Percentiles rank a stretch among this genome's conserved stretches.
phyloP scores from a whole-genome alignment of 805 yeast genomes.

The Pichia scutulata region DNA sequence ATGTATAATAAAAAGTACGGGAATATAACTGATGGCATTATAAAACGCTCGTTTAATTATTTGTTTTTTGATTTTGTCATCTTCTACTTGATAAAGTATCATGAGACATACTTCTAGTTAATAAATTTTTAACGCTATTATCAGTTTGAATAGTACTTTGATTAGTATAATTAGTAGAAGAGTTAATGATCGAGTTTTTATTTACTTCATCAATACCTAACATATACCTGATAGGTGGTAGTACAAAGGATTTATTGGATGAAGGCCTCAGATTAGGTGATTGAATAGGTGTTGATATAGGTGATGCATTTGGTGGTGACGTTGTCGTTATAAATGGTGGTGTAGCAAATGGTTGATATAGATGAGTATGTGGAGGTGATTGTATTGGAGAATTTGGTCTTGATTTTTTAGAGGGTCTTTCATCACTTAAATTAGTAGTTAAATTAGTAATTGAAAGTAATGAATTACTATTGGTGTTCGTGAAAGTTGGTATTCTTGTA shows the following conservation, averaged over 20 bases:
- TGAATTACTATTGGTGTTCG: not conserved
- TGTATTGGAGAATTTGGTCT: conserved; percentile 25
- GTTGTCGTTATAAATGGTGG: conserved; percentile 30
- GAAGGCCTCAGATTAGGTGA: conserved; percentile 31
- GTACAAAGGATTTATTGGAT: conserved; percentile 10
- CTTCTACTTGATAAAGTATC: conserved; percentile 15
- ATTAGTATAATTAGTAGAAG: not conserved
- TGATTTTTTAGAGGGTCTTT: conserved; percentile 30
- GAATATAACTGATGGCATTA: not conserved
- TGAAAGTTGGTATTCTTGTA: conserved; percentile 13
- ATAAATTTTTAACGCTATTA: conserved; percentile 22
- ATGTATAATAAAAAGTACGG: not conserved
- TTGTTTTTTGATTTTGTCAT: not conserved
- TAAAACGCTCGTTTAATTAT: not conserved
- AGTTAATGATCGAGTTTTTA: not conserved
- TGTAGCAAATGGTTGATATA: conserved; percentile 20
- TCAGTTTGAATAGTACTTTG: conserved; percentile 16
- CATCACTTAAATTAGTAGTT: conserved; percentile 13
- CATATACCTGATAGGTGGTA: conserved; percentile 30
- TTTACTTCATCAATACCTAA: conserved; percentile 12
- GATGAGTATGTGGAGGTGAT: conserved; percentile 17
- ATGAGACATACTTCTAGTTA: conserved; percentile 21
- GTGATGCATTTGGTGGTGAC: conserved; percentile 23
- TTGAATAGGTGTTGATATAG: conserved; percentile 29
- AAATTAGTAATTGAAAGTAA: conserved; percentile 14